A percentile compares a stretch with the other conserved stretches of the same genome.
phyloP scores from a whole-genome alignment of 108 stramenopile species.

The Phaeodactylum tricornutum region DNA sequence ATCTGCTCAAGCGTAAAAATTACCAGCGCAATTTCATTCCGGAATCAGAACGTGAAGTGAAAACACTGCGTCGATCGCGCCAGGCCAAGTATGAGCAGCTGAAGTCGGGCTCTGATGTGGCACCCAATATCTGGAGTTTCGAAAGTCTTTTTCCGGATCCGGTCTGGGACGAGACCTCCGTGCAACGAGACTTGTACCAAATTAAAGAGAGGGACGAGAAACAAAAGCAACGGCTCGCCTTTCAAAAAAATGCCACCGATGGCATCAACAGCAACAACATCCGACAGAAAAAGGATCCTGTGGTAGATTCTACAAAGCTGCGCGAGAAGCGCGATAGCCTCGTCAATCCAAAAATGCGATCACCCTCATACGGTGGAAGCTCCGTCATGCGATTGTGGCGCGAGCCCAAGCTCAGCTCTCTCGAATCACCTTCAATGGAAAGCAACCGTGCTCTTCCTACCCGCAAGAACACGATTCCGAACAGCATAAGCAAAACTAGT shows the following conservation, averaged over 20 bases:
- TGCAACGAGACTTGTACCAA: slow-evolving; percentile 60
- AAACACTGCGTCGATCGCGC: too few relatives aligned
- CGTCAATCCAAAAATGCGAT: slow-evolving; percentile 8
- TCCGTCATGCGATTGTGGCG: slow-evolving; percentile 20
- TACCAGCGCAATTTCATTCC: too few relatives aligned
- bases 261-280: background rate
- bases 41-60: too few relatives aligned
- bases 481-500: background rate
- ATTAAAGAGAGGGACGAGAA: slow-evolving; percentile 22
- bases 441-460: background rate
- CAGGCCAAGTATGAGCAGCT: too few relatives aligned
- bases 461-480: background rate
- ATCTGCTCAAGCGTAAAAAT: too few relatives aligned
- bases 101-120: too few relatives aligned
- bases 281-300: background rate
- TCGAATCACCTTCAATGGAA: too few relatives aligned
- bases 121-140: slow-evolving; percentile 74
- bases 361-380: slow-evolving; percentile 15
- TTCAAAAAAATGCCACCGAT: background rate
- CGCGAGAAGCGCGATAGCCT: too few relatives aligned
- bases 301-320: background rate
- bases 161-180: slow-evolving; percentile 56
- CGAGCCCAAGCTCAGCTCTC: slow-evolving; percentile 11
- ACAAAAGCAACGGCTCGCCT: background rate
- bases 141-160: slow-evolving; percentile 71